Evolutionary conservation across 2,329 filamentous ascomycete species (phyloP).

Genomic region (Ascochyta rabiei): DNA sequence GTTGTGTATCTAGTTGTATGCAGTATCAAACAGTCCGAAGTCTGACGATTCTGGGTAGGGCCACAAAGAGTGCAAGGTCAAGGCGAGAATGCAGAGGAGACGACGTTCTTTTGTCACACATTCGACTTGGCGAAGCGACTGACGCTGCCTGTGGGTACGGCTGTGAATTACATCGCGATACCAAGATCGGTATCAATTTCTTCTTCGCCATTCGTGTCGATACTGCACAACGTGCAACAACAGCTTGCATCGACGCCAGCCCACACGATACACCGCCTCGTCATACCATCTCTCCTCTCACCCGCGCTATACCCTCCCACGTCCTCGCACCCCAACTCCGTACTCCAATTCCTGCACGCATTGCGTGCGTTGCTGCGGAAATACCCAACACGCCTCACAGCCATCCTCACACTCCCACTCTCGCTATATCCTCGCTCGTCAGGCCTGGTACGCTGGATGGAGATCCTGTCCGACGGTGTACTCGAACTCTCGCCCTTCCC

Average conservation of each 20-base stretch:
- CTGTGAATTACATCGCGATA: constrained; percentile 60
- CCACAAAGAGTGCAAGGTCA: constrained; percentile 24
- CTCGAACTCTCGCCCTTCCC: constrained; percentile 80
- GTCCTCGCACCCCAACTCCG: constrained; percentile 70
- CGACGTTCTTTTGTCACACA: constrained; percentile 55
- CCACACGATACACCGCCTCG: constrained; percentile 74
- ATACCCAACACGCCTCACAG: constrained; percentile 69
- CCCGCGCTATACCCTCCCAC: constrained; percentile 80
- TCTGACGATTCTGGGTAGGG: constrained; percentile 25
- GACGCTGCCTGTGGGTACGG: constrained; percentile 47
- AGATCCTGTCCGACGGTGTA: constrained; percentile 82
- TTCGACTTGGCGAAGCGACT: constrained; percentile 61
- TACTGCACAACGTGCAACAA: constrained; percentile 68
- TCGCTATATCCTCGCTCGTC: constrained; percentile 77
- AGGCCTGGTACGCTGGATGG: constrained; percentile 83
- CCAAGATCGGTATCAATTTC: constrained; percentile 59
- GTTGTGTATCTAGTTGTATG: constrained; percentile 31
- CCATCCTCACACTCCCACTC: constrained; percentile 77
- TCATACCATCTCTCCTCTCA: constrained; percentile 84
- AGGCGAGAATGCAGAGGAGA: constrained; percentile 57
- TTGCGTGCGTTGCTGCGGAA: constrained; percentile 76
- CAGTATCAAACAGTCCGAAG: constrained; percentile 3
- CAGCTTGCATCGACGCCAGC: constrained; percentile 57
- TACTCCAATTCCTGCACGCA: constrained; percentile 81
- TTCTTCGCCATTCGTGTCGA: constrained; percentile 65